Evolutionary conservation across 352 stramenopile genomes (phyloP).

Genomic region (Paralagenidium karlingii): DNA sequence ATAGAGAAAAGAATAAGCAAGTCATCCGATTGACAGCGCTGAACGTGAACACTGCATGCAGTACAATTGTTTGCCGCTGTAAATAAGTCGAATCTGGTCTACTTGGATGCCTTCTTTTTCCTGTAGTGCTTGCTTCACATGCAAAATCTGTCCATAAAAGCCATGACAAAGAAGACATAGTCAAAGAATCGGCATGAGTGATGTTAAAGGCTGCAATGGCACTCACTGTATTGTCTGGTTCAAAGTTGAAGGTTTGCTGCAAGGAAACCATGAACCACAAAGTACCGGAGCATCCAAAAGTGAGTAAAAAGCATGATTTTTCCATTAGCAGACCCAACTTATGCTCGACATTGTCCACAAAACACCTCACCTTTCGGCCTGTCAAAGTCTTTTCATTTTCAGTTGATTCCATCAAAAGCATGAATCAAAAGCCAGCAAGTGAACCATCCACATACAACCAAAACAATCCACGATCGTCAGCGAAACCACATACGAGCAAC

Average conservation of each 20-base stretch:
- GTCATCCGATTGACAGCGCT: background rate
- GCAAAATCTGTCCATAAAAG: slow-evolving; percentile 77
- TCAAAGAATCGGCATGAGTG: background rate
- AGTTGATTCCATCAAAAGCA: background rate
- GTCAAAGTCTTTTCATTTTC: slow-evolving; percentile 48
- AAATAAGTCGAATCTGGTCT: slow-evolving; percentile 92
- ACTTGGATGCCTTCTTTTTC: slow-evolving; percentile 96
- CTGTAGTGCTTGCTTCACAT: slow-evolving; percentile 96
- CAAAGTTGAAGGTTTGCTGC: slow-evolving; percentile 83
- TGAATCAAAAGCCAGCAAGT: background rate
- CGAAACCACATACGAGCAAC: background rate
- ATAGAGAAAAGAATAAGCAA: slow-evolving; percentile 1
- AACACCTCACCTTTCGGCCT: slow-evolving; percentile 42
- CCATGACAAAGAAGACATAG: background rate
- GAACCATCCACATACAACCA: background rate
- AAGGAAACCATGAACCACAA: background rate
- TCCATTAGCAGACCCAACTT: background rate
- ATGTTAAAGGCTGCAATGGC: background rate
- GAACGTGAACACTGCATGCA: background rate
- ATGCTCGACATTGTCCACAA: background rate
- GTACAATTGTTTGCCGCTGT: slow-evolving; percentile 94
- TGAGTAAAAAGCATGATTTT: too few relatives aligned
- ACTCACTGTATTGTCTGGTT: slow-evolving; percentile 69
- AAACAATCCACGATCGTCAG: background rate
- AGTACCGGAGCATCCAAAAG: background rate